Percentiles rank a stretch among this genome's conserved stretches.
Evolutionary conservation across 306 rosid species (phyloP).

Genomic region (Quercus cerris): DNA sequence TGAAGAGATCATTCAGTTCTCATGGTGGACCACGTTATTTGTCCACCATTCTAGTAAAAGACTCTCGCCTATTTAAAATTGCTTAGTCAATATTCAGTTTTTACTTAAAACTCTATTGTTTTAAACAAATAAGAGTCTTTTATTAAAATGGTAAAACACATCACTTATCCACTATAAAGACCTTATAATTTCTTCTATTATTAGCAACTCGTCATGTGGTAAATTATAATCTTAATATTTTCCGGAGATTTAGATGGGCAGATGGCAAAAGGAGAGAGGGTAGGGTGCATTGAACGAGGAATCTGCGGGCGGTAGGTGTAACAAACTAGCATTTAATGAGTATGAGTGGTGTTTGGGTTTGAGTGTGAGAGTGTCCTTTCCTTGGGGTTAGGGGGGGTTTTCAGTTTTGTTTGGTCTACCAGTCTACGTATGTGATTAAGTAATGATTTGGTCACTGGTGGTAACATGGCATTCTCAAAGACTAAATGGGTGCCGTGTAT

Average conservation of each 20-base stretch:
- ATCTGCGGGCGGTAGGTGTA: constrained; percentile 1
- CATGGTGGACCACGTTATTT: too few relatives aligned
- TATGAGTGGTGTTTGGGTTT: background rate
- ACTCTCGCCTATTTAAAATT: too few relatives aligned
- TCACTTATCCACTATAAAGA: too few relatives aligned
- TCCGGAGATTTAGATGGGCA: background rate
- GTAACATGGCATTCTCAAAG: background rate
- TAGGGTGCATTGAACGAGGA: constrained; percentile 13
- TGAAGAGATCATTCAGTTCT: too few relatives aligned
- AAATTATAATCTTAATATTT: fast-evolving
- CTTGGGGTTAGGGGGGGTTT: too few relatives aligned
- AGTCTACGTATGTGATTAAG: background rate
- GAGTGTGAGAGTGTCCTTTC: background rate
- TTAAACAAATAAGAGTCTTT: too few relatives aligned
- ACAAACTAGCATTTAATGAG: background rate
- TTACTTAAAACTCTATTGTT: too few relatives aligned
- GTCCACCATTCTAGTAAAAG: too few relatives aligned
- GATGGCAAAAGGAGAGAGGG: constrained; percentile 1
- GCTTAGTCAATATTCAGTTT: too few relatives aligned
- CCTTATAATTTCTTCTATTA: too few relatives aligned
- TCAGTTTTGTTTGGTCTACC: background rate
- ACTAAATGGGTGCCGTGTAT: too few relatives aligned
- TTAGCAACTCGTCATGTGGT: fast-evolving
- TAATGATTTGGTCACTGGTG: constrained; percentile 18
- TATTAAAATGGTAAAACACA: fast-evolving